Base-by-base conservation (phyloP, 1,139 yeast genomes). In the Scheffersomyces lignicola region DNA sequence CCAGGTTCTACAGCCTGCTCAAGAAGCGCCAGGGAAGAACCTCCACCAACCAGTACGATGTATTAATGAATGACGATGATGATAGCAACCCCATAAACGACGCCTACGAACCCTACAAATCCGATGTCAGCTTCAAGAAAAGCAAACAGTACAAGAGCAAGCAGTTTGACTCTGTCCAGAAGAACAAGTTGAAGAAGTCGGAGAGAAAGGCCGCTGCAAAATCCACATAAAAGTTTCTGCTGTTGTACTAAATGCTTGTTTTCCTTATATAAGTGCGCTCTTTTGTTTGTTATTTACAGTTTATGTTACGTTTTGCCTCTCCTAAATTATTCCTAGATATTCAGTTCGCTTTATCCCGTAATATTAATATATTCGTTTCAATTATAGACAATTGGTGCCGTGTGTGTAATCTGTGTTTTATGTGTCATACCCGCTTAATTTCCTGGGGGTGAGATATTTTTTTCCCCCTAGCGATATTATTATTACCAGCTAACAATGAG, bases 121-220 rank as follows among this genome's bases (percentile, higher is more conserved):
- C 41, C 6, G 45, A 36, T 24, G 39, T 33, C 9, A 45, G 42
- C 21, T 43, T 42, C 25, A 13, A 25, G 14, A 42, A 38, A 32
- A 38, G 39, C 32, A 35, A 30, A 32, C 35, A 30, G 31, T 44
- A 36, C 24, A 44, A 42, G 26, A 30, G 27, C 5, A 42, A 44
- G 28, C 51, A 47, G 37, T 37, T 35, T 31, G 41, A 46, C 28
- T 29, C 40, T 16, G 30, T 43, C 29, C 42, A 43, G 29, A 46
- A 39, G 35, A 46, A 45, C 36, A 47, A 45, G 26, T 31, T 34
- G 31, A 35, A 38, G 39, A 35, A 39, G 38, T 28, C 35, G 17
- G 33, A 37, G 29, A 17, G 35, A 18, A 22, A 14, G 18, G 9
- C 29, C 21, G 2, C 32, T 25, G 7, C 13, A 26, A 32, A 20